Evolutionary conservation across 140 eudicot genomes (phyloP).

Genomic region (Cichorium intybus): DNA sequence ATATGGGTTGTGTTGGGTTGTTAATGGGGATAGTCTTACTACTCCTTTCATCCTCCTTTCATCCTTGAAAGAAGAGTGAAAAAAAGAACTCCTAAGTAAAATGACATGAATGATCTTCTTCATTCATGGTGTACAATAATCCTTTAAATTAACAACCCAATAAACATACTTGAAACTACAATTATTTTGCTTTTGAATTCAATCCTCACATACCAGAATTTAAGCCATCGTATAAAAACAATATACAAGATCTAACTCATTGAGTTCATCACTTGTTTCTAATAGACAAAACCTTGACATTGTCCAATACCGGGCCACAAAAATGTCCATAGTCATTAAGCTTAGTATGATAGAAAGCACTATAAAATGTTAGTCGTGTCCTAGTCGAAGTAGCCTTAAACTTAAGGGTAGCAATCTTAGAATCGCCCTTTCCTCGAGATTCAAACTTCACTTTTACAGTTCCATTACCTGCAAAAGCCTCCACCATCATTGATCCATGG

Average conservation of each 20-base stretch:
- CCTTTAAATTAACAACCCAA: not conserved
- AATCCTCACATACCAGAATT: not conserved
- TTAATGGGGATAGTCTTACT: too few species aligned
- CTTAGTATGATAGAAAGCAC: constrained; percentile 61
- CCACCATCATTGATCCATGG: constrained; percentile 76
- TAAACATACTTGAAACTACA: constrained; percentile 5
- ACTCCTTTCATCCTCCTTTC: too few species aligned
- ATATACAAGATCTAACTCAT: not conserved
- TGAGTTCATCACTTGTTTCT: constrained; percentile 11
- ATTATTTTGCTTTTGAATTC: not conserved
- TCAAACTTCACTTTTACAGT: constrained; percentile 35
- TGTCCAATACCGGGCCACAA: constrained; percentile 78
- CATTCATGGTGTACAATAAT: constrained; percentile 13
- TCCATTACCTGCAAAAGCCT: constrained; percentile 59
- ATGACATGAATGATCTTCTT: not conserved
- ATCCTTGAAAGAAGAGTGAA: not conserved
- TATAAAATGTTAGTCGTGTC: constrained; percentile 59
- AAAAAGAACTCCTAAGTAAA: too few species aligned
- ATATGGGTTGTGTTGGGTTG: too few species aligned
- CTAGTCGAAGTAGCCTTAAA: constrained; percentile 46
- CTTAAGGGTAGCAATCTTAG: constrained; percentile 30
- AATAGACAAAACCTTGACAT: constrained; percentile 45
- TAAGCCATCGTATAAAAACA: constrained; percentile 14
- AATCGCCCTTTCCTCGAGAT: constrained; percentile 54
- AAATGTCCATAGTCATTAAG: constrained; percentile 50